Conservation (phyloP, 1,139 yeast species). For the Suhomyces terraborum region DNA sequence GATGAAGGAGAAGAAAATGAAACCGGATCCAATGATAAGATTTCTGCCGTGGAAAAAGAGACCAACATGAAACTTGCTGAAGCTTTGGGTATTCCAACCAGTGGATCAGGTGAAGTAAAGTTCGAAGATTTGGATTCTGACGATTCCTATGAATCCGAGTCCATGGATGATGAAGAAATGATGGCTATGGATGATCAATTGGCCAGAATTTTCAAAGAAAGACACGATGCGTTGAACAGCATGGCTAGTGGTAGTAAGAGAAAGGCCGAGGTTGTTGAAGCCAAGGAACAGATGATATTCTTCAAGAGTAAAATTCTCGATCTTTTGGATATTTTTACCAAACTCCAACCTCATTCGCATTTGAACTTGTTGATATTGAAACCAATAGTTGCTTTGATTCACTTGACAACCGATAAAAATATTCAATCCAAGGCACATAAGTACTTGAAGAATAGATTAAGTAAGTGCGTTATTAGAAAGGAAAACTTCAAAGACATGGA, state of each 20-base stretch:
- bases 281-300: slow-evolving; percentile 75
- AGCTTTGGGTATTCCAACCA: slow-evolving; percentile 71
- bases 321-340: slow-evolving; percentile 64
- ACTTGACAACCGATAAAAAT: slow-evolving; percentile 65
- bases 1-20: neutral
- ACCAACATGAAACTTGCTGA: slow-evolving; percentile 74
- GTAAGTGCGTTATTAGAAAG: slow-evolving; percentile 47
- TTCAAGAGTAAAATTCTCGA: slow-evolving; percentile 82
- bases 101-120: slow-evolving; percentile 47
- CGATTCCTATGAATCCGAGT: slow-evolving; percentile 63
- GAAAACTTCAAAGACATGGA: slow-evolving; percentile 22
- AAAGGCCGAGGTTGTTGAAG: slow-evolving; percentile 69
- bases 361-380: slow-evolving; percentile 49
- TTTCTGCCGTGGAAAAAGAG: slow-evolving; percentile 62
- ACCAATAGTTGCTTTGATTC: slow-evolving; percentile 63
- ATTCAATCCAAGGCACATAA: slow-evolving; percentile 77
- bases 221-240: slow-evolving; percentile 60
- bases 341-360: slow-evolving; percentile 46
- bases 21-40: slow-evolving; percentile 19
- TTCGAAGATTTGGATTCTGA: slow-evolving; percentile 36
- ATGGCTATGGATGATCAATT: slow-evolving; percentile 88
- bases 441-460: slow-evolving; percentile 63
- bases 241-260: slow-evolving; percentile 63
- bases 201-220: slow-evolving; percentile 79
- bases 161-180: slow-evolving; percentile 97